Percentiles rank a stretch among this genome's conserved stretches.
Evolutionary conservation across 2,329 filamentous ascomycete species (phyloP).

Genomic region (Penicillium sp.): DNA sequence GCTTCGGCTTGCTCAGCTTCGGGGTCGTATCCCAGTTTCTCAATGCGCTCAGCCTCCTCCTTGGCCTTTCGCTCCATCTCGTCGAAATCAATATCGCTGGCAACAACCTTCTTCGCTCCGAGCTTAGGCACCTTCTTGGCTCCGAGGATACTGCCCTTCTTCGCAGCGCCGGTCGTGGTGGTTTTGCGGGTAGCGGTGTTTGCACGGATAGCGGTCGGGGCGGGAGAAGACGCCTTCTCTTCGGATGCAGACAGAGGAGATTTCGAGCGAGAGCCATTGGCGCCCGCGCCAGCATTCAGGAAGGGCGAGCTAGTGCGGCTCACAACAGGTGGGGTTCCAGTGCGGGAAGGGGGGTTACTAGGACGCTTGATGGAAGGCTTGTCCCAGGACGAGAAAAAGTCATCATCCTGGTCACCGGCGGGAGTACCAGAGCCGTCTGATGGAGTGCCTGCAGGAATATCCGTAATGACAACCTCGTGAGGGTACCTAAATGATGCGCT

Average conservation of each 20-base stretch:
- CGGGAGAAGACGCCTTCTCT: slow-evolving; percentile 56
- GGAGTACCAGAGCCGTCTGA: slow-evolving; percentile 73
- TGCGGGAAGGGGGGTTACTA: slow-evolving; percentile 89
- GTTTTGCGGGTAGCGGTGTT: slow-evolving; percentile 83
- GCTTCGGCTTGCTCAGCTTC: slow-evolving; percentile 71
- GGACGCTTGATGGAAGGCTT: slow-evolving; percentile 96
- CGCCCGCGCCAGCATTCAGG: slow-evolving; percentile 69
- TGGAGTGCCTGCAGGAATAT: slow-evolving; percentile 63
- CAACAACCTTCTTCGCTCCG: slow-evolving; percentile 86
- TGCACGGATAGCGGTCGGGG: slow-evolving; percentile 69
- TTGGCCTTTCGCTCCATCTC: slow-evolving; percentile 96
- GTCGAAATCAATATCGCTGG: slow-evolving; percentile 85
- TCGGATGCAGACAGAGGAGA: slow-evolving; percentile 71
- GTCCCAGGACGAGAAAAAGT: slow-evolving; percentile 99
- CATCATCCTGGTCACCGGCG: slow-evolving; percentile 79
- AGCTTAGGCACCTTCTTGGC: slow-evolving; percentile 83
- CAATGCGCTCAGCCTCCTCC: slow-evolving; percentile 94
- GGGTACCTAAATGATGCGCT: slow-evolving; percentile 65
- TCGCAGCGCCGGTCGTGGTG: slow-evolving; percentile 63
- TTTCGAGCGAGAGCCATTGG: slow-evolving; percentile 75
- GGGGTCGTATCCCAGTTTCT: slow-evolving; percentile 92
- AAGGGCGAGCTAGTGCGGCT: slow-evolving; percentile 88
- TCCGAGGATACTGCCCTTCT: slow-evolving; percentile 83
- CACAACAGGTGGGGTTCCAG: slow-evolving; percentile 78
- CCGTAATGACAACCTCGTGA: slow-evolving; percentile 80